Conservation (phyloP, 371 early-diverging fungal genomes). For the Mortierella sp. region DNA sequence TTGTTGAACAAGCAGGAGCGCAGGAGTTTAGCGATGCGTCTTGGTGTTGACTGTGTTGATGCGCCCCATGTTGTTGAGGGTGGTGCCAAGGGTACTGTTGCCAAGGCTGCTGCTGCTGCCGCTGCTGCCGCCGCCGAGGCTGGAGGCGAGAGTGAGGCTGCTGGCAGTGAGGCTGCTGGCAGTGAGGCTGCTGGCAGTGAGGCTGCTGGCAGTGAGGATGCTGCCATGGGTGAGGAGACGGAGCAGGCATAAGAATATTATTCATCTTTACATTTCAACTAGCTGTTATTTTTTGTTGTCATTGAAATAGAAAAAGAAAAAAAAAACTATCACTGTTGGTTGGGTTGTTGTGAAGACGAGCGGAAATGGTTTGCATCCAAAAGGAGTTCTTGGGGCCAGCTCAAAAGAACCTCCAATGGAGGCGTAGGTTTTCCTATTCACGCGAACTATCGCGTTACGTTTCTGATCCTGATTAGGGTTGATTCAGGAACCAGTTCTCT, state of each 20-base stretch:
- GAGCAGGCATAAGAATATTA: not conserved
- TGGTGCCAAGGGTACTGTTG: slow-evolving; percentile 47
- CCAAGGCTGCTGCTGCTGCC: slow-evolving; percentile 36
- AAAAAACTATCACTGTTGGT: too few species aligned
- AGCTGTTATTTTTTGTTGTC: not conserved
- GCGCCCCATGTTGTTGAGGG: slow-evolving; percentile 53
- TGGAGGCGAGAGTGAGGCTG: not conserved
- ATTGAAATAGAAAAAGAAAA: not conserved
- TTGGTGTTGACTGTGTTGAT: slow-evolving; percentile 56
- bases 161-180: slow-evolving; percentile 9
- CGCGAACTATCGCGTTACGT: too few species aligned
- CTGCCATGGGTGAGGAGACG: not conserved
- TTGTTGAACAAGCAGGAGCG: slow-evolving; percentile 83
- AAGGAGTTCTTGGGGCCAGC: too few species aligned
- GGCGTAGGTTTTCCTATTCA: too few species aligned
- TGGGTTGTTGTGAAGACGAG: too few species aligned
- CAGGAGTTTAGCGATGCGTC: slow-evolving; percentile 58
- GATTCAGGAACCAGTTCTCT: too few species aligned
- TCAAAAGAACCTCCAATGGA: too few species aligned
- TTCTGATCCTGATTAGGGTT: too few species aligned
- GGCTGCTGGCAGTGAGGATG: not conserved
- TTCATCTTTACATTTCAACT: not conserved
- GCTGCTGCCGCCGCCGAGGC: slow-evolving; percentile 18
- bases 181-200: too few species aligned
- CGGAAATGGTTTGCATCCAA: too few species aligned